phyloP scores from a whole-genome alignment of 169 alveolate genomes.

The Theileria parva region DNA sequence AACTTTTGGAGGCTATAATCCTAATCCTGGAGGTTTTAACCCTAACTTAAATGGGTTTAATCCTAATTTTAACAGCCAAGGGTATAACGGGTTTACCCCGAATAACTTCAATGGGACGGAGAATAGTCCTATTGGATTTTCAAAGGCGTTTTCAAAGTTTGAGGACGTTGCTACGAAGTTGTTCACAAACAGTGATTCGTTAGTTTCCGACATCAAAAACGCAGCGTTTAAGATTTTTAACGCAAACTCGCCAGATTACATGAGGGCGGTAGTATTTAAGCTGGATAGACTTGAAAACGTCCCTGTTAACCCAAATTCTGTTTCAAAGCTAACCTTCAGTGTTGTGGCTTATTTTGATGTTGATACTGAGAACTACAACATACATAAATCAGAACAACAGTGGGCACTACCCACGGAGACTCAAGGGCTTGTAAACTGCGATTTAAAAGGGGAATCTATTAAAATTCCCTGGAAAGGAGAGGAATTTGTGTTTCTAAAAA shows the following conservation, averaged over 20 bases:
- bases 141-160: conserved; percentile 23
- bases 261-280: conserved; percentile 59
- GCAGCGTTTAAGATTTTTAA: conserved; percentile 36
- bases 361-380: conserved; percentile 67
- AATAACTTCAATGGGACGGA: not conserved
- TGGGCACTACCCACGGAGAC: conserved; percentile 56
- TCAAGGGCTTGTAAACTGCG: conserved; percentile 63
- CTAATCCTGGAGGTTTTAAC: not conserved
- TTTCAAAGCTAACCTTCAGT: conserved; percentile 63
- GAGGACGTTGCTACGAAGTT: conserved; percentile 26
- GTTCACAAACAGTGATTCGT: conserved; percentile 19
- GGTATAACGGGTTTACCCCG: not conserved
- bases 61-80: not conserved
- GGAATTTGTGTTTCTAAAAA: conserved; percentile 69
- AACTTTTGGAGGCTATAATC: not conserved
- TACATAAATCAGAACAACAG: conserved; percentile 63
- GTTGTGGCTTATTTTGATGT: conserved; percentile 72
- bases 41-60: not conserved
- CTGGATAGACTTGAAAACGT: conserved; percentile 72
- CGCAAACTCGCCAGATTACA: conserved; percentile 34
- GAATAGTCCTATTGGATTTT: not conserved
- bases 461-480: conserved; percentile 74
- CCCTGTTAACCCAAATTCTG: conserved; percentile 47
- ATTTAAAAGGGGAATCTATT: conserved; percentile 68
- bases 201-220: conserved; percentile 13